These are phyloP conservation scores for Paracorniculantispora psalliotae DNA, from an alignment of 2,329 filamentous ascomycete genomes.

Conservation along the genomic window DNA sequence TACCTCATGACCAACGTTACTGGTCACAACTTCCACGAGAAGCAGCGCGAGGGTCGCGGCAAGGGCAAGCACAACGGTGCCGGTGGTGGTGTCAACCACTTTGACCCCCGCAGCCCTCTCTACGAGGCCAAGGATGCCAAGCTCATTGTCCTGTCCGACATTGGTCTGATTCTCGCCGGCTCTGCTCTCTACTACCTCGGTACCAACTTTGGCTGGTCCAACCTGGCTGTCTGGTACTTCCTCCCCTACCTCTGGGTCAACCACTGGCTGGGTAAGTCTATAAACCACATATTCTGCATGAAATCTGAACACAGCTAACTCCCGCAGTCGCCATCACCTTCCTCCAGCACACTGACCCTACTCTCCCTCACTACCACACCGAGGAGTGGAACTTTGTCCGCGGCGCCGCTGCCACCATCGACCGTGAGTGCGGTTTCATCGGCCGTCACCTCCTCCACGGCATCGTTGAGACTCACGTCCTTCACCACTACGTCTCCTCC, in stretches of 20 bases:
- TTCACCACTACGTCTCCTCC: conserved; percentile 93
- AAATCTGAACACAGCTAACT: conserved; percentile 22
- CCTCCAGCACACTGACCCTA: conserved; percentile 94
- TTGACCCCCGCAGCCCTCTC: conserved; percentile 79
- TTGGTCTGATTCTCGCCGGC: conserved; percentile 65
- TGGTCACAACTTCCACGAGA: conserved; percentile 90
- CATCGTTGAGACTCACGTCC: conserved; percentile 95
- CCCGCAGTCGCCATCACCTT: conserved; percentile 84
- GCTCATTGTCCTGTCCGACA: conserved; percentile 78
- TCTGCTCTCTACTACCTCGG: conserved; percentile 63
- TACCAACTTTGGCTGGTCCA: conserved; percentile 74
- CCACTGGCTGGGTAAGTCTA: conserved; percentile 91
- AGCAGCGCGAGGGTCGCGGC: conserved; percentile 87
- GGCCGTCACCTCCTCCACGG: conserved; percentile 82
- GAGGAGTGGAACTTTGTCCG: conserved; percentile 89
- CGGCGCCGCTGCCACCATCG: conserved; percentile 90
- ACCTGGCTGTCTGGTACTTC: conserved; percentile 92
- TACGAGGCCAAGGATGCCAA: conserved; percentile 90
- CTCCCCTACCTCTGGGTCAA: conserved; percentile 96
- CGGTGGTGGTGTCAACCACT: conserved; percentile 86
- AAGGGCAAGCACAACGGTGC: conserved; percentile 85
- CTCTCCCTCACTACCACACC: conserved; percentile 84
- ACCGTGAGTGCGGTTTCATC: conserved; percentile 95
- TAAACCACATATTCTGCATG: too few relatives aligned
- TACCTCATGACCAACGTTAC: conserved; percentile 92